Base-by-base conservation (phyloP, 306 rosid species). In the Begonia fuchsioides region DNA sequence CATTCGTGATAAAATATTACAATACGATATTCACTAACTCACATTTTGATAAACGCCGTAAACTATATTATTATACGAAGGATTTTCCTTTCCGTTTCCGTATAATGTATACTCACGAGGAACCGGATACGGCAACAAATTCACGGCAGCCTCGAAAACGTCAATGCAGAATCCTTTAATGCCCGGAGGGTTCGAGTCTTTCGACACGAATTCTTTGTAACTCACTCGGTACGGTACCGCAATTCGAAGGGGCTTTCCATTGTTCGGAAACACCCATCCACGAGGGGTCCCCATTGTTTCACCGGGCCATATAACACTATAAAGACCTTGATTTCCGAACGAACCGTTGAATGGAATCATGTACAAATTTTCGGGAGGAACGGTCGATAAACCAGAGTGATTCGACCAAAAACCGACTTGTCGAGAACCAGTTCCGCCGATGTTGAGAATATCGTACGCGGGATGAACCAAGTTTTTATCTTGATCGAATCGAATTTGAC, bases 241-340 rank as follows among this genome's bases (percentile, higher is more conserved):
- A 51, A 87, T 79, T 43, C 74, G 74, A n/a, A 87, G 77, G 12
- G 87, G 85, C 66, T 58, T 76, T 12, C 96, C 96, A 59, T 82
- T 87, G 75, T 82, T 73, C 32, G 96, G 96, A 53, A 87, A 87
- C 15, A 87, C 84, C 96, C 96, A 87, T 53, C 94, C 96, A 44
- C 69, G 67, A n/a, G 96, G 96, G 40, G 0, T 47, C 11, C 13
- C 6, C 15, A 68, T 49, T 14, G 48, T 44, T 60, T 80, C 92
- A n/a, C 94, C 94, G 0, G 96, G 96, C 96, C 96, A 87, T 75
- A 73, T 65, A 38, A 87, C 79, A 62, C 59, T 59, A 18, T 66
- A 55, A 32, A 82, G 77, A 39, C 53, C 49, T 38, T 68, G 77
- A 64, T 38, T 69, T 43, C 72, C 76, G 45, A 50, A 38, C 18